phyloP scores from a whole-genome alignment of 768 basidiomycete species.

The Suillus ampliporus region DNA sequence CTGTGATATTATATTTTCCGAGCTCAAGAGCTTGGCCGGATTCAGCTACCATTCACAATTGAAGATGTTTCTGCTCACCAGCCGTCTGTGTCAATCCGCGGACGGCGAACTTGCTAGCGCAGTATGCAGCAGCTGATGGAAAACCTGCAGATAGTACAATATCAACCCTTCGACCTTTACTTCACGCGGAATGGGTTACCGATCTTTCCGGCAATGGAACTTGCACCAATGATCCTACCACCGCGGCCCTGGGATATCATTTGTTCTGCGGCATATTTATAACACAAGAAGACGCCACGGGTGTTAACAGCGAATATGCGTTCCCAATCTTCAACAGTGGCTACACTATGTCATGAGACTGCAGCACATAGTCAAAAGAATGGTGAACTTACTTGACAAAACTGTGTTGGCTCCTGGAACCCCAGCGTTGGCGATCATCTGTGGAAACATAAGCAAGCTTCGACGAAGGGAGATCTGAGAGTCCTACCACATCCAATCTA shows the following conservation, averaged over 20 bases:
- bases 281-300: conserved; percentile 37
- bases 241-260: conserved; percentile 23
- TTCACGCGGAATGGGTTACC: background rate
- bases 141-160: conserved; percentile 8
- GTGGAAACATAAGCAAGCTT: background rate
- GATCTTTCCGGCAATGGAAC: conserved; percentile 3
- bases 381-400: background rate
- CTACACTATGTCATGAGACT: conserved; percentile 11
- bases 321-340: conserved; percentile 32
- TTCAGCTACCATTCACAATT: background rate
- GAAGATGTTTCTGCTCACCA: conserved; percentile 23
- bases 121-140: conserved; percentile 18
- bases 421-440: conserved; percentile 31
- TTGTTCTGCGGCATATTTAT: conserved; percentile 21
- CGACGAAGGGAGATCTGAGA: background rate
- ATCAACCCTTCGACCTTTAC: background rate
- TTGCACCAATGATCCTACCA: conserved; percentile 14
- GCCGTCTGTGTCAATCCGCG: conserved; percentile 29
- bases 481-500: conserved; percentile 21
- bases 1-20: conserved; percentile 44
- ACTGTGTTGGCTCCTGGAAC: conserved; percentile 11
- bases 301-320: conserved; percentile 33
- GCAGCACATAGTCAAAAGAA: background rate
- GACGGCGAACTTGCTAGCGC: conserved; percentile 27
- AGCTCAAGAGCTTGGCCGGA: conserved; percentile 40